Evolutionary conservation across 2,329 filamentous ascomycete genomes (phyloP), one percentile per base, ranked within the genome.

Genomic region (Colletotrichum chrysophilum): DNA sequence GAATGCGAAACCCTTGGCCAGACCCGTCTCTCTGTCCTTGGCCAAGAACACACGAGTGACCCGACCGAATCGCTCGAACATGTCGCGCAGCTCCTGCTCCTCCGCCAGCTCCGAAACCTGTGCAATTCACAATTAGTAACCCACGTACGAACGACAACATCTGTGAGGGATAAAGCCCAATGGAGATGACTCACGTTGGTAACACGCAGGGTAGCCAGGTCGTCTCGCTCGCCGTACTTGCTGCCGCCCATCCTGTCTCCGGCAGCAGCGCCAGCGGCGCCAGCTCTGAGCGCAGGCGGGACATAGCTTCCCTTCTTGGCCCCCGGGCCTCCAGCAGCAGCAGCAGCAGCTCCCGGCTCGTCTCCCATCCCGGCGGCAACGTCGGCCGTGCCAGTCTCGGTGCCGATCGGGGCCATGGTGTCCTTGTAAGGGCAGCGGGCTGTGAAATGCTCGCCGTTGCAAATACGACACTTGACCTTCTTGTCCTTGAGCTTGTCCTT

Each of bases 401-500:
- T 48, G 79, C 93, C 93, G 77, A 96, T 92, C 48, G 95, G 97
- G 43, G 96, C 96, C 96, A 99, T 98, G 81, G 96, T 99, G 85
- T 98, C 97, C 90, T 98, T 99, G 93, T 98, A 99, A 43, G 97
- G 97, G 92, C 97, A 99, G 86, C 97, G 94, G 80, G 96, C 96
- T 56, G 97, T 99, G 91, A 98, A 99, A 92, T 99, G 97, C 90
- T 99, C 97, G 84, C 96, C 97, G 85, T 93, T 95, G 89, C 97
- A 99, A 85, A 99, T 98, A 91, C 97, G 94, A 88, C 97, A 99
- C 92, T 98, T 98, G 90, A 99, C 97, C 90, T 98, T 97, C 92
- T 98, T 98, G 89, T 98, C 96, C 92, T 97, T 98, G 83, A 98
- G 91, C 88, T 95, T 94, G 84, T 93, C 92, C 88, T 94, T 94